A percentile compares a stretch with the other conserved stretches of the same genome.
Evolutionary conservation across 495 filamentous ascomycete species (phyloP).

Genomic region (Daldinia loculata): DNA sequence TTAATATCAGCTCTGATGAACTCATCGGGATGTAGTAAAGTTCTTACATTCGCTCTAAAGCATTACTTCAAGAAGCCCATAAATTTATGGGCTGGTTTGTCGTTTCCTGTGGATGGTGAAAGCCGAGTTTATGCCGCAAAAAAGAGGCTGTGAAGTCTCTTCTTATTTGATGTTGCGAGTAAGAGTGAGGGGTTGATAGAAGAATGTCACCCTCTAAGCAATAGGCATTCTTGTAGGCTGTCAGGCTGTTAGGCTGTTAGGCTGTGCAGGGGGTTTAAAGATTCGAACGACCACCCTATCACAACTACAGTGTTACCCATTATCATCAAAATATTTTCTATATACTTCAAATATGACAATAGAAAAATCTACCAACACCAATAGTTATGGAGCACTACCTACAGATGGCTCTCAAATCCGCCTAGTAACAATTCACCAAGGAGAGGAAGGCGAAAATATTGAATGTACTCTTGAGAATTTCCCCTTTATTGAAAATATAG

Average conservation of each 20-base stretch:
- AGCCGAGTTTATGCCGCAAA: not conserved
- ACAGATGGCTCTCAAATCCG: slow-evolving; percentile 23
- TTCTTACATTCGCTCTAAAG: too few species aligned
- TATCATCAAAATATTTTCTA: not conserved
- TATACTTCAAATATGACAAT: not conserved
- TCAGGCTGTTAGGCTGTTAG: not conserved
- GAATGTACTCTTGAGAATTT: slow-evolving; percentile 16
- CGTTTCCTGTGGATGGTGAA: not conserved
- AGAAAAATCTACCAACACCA: not conserved
- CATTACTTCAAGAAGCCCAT: too few species aligned
- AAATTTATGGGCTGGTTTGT: too few species aligned
- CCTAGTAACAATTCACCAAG: slow-evolving; percentile 11
- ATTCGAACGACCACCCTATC: not conserved
- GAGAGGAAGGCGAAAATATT: not conserved
- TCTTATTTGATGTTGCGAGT: not conserved
- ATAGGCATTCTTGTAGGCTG: not conserved
- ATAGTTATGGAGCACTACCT: slow-evolving; percentile 8
- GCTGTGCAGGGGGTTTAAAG: not conserved
- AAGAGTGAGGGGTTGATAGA: not conserved
- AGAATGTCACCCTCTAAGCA: not conserved
- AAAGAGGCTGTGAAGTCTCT: not conserved
- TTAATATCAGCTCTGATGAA: too few species aligned
- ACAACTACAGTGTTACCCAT: not conserved
- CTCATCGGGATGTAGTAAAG: too few species aligned
- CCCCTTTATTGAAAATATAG: slow-evolving; percentile 1